phyloP scores from a whole-genome alignment of 2,329 filamentous ascomycete species.

The Xylariales sp. region DNA sequence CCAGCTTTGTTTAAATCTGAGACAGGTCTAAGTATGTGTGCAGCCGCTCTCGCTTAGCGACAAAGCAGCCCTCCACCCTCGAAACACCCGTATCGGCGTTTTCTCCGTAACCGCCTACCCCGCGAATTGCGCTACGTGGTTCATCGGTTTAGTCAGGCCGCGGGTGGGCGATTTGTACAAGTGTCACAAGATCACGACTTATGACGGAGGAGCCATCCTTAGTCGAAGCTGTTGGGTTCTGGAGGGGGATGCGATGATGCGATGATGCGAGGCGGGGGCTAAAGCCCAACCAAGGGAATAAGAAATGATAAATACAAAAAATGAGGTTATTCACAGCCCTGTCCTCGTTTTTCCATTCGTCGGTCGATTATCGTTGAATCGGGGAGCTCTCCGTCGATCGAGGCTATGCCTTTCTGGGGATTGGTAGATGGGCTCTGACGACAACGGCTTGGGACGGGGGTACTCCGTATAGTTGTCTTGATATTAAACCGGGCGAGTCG shows the following conservation, averaged over 20 bases:
- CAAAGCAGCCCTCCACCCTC: no score
- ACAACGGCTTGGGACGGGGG: background rate
- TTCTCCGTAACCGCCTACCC: conserved; percentile 8
- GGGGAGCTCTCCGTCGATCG: background rate
- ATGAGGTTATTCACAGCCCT: conserved; percentile 16
- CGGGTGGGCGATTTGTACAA: background rate
- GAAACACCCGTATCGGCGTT: background rate
- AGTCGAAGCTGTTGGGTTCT: background rate
- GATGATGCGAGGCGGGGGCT: background rate
- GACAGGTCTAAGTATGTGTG: background rate
- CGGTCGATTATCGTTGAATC: conserved; percentile 8
- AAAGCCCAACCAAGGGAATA: conserved; percentile 1
- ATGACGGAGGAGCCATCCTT: background rate
- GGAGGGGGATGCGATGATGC: background rate
- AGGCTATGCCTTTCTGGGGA: background rate
- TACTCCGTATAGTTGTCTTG: background rate
- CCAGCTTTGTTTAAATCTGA: background rate
- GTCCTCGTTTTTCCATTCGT: background rate
- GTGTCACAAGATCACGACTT: conserved; percentile 2
- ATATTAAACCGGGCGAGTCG: background rate
- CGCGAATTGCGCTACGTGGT: conserved; percentile 1
- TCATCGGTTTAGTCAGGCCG: background rate
- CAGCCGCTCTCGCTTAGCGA: background rate
- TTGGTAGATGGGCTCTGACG: conserved; percentile 1
- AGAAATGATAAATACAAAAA: background rate